Evolutionary conservation across 2,329 filamentous ascomycete genomes (phyloP).

Genomic region (Cladosporium velox): DNA sequence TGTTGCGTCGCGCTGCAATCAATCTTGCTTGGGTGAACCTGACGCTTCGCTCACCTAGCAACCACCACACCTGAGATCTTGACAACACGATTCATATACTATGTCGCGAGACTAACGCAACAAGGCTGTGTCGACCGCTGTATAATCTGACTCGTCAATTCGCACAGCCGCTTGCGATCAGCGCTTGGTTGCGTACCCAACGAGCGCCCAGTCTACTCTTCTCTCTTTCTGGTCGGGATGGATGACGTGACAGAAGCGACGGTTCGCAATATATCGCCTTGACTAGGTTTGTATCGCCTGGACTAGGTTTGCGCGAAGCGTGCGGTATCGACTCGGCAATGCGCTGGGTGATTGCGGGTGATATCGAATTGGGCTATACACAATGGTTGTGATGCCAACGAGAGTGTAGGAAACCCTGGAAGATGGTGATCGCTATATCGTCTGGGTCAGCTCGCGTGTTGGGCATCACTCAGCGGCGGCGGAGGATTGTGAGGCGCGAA

Average conservation of each 20-base stretch:
- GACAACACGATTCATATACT: not conserved
- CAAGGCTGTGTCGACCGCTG: not conserved
- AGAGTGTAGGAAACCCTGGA: not conserved
- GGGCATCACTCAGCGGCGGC: not conserved
- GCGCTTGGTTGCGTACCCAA: not conserved
- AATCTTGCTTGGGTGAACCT: not conserved
- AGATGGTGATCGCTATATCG: not conserved
- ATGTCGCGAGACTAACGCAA: not conserved
- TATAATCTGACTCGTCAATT: not conserved
- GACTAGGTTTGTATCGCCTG: not conserved
- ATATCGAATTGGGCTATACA: not conserved
- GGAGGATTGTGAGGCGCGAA: not conserved
- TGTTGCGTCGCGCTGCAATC: not conserved
- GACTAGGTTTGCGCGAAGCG: not conserved
- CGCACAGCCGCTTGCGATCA: not conserved
- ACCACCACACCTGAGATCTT: not conserved
- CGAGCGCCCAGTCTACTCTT: not conserved
- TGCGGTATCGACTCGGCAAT: not conserved
- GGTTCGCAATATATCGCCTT: not conserved
- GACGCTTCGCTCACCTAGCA: not conserved
- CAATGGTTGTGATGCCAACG: not conserved
- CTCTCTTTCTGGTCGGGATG: not conserved
- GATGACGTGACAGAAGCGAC: not conserved
- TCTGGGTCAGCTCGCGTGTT: not conserved
- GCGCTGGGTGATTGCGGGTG: not conserved